Conservation (phyloP, 148 eudicot genomes). For the Fagopyrum esculentum region DNA sequence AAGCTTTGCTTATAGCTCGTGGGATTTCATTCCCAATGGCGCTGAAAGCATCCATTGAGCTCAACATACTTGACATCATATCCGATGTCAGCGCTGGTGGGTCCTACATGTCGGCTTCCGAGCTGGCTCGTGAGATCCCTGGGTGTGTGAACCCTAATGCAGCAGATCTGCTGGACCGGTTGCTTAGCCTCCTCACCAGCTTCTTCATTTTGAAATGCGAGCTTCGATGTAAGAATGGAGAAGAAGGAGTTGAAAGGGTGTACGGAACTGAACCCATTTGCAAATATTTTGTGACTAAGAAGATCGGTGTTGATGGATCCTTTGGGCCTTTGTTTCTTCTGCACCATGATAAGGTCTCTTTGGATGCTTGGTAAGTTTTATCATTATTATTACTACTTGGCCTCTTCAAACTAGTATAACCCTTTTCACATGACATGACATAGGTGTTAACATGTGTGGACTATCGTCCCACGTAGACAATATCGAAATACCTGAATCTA, state of each 20-base stretch:
- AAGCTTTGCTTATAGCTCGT: too few relatives aligned
- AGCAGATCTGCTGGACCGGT: constrained; percentile 11
- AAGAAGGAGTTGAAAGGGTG: constrained; percentile 9
- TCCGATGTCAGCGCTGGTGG: constrained; percentile 7
- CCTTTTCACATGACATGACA: too few relatives aligned
- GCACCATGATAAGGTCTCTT: not conserved
- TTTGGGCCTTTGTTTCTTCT: constrained; percentile 6
- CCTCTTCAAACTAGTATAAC: too few relatives aligned
- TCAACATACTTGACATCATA: constrained; percentile 22
- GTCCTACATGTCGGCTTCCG: constrained; percentile 5
- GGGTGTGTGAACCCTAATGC: constrained; percentile 19
- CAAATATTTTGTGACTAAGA: constrained; percentile 12
- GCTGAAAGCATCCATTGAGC: constrained; percentile 19
- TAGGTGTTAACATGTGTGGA: too few relatives aligned
- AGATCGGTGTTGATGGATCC: constrained; percentile 9
- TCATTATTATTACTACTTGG: not conserved
- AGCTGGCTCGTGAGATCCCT: constrained; percentile 18
- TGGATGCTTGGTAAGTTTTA: not conserved
- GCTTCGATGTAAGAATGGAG: not conserved
- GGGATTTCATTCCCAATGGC: too few relatives aligned
- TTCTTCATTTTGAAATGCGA: constrained; percentile 12
- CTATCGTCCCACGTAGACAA: too few relatives aligned
- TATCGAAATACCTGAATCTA: too few relatives aligned
- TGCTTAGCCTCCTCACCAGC: constrained; percentile 23
- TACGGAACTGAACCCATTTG: too few relatives aligned